Evolutionary conservation across 192 early-diverging fungal species (phyloP), one percentile per base, ranked within the genome.

Genomic region (Coemansia sp.): DNA sequence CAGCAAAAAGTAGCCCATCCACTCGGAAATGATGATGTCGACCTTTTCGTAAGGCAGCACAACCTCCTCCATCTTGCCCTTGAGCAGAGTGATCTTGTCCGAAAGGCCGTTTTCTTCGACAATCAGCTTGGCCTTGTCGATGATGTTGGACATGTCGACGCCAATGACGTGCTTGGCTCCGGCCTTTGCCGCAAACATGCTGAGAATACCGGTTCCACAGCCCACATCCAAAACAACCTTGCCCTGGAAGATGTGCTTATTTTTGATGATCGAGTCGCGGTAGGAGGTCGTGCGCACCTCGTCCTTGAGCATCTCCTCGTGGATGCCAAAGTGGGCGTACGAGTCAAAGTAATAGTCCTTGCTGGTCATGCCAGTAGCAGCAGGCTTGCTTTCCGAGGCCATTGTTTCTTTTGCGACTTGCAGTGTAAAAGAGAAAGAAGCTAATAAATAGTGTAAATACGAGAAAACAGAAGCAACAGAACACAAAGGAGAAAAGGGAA

Each of bases 1-100:
- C 33, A 97, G 76, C 60, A 99, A 83, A 62, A 91, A 93, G 79
- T 99, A 99, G 19, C 97, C 97, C 97, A 99, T 99, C 97, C 97
- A 99, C 60, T 99, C 97, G 5, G 93, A 95, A 50, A 99, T 94
- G 48, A 99, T 99, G 55, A 99, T 97, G 67, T 99, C 97, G 26
- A 98, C 95, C 65, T 97, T 88, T 43, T 88, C 82, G 34, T 93
- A 94, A 17, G 97, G 95, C 49, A 99, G 78, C 13, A 70, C 66
- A 14, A 99, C 89, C 55, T 99, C 95, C 71, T 99, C 97, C 81
- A 99, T 95, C 75, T 94, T 94, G 46, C 97, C 95, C 77, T 94
- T 86, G 23, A 95, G 79, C 46, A 99, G 80, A 8, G 88, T 85
- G 43, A 99, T 82, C 33, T 88, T 88, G 68, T 87, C 85, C 39